Base-by-base conservation (phyloP, 345 rosid species). In the Stellera chamaejasme region DNA sequence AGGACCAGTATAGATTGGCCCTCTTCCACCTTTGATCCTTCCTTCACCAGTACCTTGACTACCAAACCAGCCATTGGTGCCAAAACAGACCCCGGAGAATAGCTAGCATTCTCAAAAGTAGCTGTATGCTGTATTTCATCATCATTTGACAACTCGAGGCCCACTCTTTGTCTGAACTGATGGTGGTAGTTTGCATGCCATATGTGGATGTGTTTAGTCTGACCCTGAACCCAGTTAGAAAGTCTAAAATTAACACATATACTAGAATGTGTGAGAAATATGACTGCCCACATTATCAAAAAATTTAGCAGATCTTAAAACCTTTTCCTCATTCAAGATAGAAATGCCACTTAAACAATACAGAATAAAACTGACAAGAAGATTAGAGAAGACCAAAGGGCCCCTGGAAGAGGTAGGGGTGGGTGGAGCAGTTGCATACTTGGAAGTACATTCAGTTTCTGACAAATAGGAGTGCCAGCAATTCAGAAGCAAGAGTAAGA, bases 61-160 rank as follows among this genome's bases (percentile, higher is more conserved):
- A 84, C 94, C 54, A 88, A 78, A 54, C 97, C 96, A 76, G 98
- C 89, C 98, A 92, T 92, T 50, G 98, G 96, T 39, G 97, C 83
- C 54, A 81, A 75, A 50, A 88, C 81, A 36, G 84, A 69, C 45
- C 93, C 91, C 12, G 82, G 87, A 63, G 85, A 80, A 58, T 68
- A 79, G 53, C 77, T 71, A 45, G 78, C 60, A 56, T 75, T 43
- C 67, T 82, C 87, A 5, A 63, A 74, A 75, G 66, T 68, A 49
- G 73, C 70, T 64, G 70, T 82, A 32, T 81, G 89, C 23, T 74
- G 80, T n/a, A 58, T 72, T 64, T 78, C 88, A 55, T 73, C 77
- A 50, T 76, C 86, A 58, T 75, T 78, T 43, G 81, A 75, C 62
- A 86, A 58, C 69, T 75, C 70, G 3, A 79, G 61, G 57, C 83